phyloP scores from a whole-genome alignment of 371 early-diverging fungal species.

The Apophysomyces ossiformis region DNA sequence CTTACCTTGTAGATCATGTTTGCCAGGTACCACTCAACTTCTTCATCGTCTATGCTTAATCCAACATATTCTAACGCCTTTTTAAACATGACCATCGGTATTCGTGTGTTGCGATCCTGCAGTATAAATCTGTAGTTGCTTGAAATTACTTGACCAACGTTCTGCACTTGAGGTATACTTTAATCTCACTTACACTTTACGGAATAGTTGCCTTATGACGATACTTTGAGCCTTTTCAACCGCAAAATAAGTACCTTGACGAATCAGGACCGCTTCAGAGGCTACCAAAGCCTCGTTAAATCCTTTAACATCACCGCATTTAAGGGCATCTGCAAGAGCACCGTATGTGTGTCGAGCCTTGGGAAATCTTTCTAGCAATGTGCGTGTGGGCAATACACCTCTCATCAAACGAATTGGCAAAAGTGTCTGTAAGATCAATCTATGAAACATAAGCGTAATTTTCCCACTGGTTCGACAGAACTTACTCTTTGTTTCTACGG shows the following conservation, averaged over 20 bases:
- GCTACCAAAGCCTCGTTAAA: slow-evolving; percentile 67
- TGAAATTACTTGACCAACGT: not conserved
- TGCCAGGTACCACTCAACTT: slow-evolving; percentile 65
- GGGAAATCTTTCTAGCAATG: slow-evolving; percentile 63
- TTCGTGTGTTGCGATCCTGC: slow-evolving; percentile 49
- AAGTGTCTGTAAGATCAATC: slow-evolving; percentile 74
- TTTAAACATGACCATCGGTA: slow-evolving; percentile 61
- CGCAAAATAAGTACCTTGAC: slow-evolving; percentile 76
- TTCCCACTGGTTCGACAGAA: not conserved
- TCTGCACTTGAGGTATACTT: not conserved
- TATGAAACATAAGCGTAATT: slow-evolving; percentile 20
- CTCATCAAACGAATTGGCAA: slow-evolving; percentile 74
- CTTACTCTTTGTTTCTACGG: slow-evolving; percentile 62
- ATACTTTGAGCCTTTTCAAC: slow-evolving; percentile 77
- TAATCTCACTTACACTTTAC: slow-evolving; percentile 67
- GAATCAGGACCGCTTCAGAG: slow-evolving; percentile 61
- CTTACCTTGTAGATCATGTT: slow-evolving; percentile 79
- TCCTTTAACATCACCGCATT: slow-evolving; percentile 67
- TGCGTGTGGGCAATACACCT: slow-evolving; percentile 66
- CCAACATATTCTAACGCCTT: slow-evolving; percentile 56
- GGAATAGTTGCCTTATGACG: slow-evolving; percentile 75
- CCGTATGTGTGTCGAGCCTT: slow-evolving; percentile 59
- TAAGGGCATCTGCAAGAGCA: slow-evolving; percentile 65
- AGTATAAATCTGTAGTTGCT: slow-evolving; percentile 50
- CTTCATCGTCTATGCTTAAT: slow-evolving; percentile 47